Evolutionary conservation across 179 eudicot genomes (phyloP), one percentile per base, ranked within the genome.

Genomic region (Vitellaria paradoxa): DNA sequence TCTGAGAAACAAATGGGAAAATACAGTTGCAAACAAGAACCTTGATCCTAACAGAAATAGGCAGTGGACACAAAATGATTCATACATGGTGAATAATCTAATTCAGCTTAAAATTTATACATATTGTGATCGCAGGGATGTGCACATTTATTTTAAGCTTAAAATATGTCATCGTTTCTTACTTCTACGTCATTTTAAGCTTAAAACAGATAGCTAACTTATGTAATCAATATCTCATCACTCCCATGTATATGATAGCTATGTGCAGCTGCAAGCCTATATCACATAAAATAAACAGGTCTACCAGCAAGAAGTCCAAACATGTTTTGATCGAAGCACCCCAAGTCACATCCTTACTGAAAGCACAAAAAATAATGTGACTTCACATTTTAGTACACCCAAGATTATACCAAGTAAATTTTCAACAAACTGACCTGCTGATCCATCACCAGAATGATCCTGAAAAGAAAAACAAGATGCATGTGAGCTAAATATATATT

Each of bases 371-470:
- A 50, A 50, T 50, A 50, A 50, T 50, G 37, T 50, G 11, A 8
- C 21, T 67, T 23, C 7, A 10, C n/a, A 23, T 8, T 23, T 70
- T 59, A 3, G 63, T 53, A 1, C 45, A 23, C 4, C 17, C 20
- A 55, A 53, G 62, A 18, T 6, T 23, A 20, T 30, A 76, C 17
- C 64, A 21, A 71, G 62, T 56, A 68, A 56, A 67, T 10, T 30
- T n/a, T 65, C 7, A 50, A 50, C n/a, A 26, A 10, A 77, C 83
- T 53, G 59, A 86, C 89, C 87, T 77, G 82, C 65, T 65, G 68
- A 79, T 50, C 73, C 82, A 67, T 70, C 79, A 73, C 71, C 77
- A 72, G 49, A 23, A 74, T 66, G 69, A 70, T 77, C 72, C 24
- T 26, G 62, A 47, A 79, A 20, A 68, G 78, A 26, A 49, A n/a